Percentiles rank a stretch among this genome's conserved stretches.
These are phyloP conservation scores for Colletotrichum eremochloae DNA, from an alignment of 2,329 filamentous ascomycete species.

Conservation along the genomic window DNA sequence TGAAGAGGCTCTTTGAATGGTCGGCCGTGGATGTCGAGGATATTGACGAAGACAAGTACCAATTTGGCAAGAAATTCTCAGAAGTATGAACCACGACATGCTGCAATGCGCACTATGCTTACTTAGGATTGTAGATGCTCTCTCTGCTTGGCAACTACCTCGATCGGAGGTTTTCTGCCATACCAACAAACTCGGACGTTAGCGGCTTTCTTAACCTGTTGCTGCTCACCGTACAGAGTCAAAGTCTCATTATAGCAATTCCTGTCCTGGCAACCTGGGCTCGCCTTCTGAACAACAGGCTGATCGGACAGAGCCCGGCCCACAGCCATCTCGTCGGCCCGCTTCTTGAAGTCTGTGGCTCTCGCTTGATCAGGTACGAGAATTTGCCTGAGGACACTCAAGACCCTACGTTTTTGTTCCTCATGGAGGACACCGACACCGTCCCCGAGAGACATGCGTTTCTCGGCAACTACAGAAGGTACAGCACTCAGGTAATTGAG, in stretches of 20 bases:
- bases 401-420: slow-evolving; percentile 83
- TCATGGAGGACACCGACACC: slow-evolving; percentile 95
- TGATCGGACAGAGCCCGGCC: slow-evolving; percentile 74
- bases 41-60: slow-evolving; percentile 91
- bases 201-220: slow-evolving; percentile 84
- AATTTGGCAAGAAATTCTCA: slow-evolving; percentile 91
- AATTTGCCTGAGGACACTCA: slow-evolving; percentile 84
- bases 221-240: slow-evolving; percentile 82
- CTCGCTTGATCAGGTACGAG: slow-evolving; percentile 89
- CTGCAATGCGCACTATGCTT: neutral
- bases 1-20: slow-evolving; percentile 83
- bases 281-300: slow-evolving; percentile 79
- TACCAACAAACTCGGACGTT: slow-evolving; percentile 75
- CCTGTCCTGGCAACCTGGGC: slow-evolving; percentile 93
- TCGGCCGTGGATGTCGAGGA: slow-evolving; percentile 83
- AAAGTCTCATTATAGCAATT: slow-evolving; percentile 93
- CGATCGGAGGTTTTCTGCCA: slow-evolving; percentile 78
- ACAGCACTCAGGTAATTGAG: slow-evolving; percentile 90
- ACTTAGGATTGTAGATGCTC: slow-evolving; percentile 71
- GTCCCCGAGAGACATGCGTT: slow-evolving; percentile 95
- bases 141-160: slow-evolving; percentile 88
- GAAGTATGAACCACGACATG: slow-evolving; percentile 68
- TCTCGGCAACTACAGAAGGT: slow-evolving; percentile 93
- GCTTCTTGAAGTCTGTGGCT: slow-evolving; percentile 85
- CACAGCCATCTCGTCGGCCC: slow-evolving; percentile 77